Evolutionary conservation across 2,329 filamentous ascomycete genomes (phyloP).

Genomic region (Botrytis paeoniae): DNA sequence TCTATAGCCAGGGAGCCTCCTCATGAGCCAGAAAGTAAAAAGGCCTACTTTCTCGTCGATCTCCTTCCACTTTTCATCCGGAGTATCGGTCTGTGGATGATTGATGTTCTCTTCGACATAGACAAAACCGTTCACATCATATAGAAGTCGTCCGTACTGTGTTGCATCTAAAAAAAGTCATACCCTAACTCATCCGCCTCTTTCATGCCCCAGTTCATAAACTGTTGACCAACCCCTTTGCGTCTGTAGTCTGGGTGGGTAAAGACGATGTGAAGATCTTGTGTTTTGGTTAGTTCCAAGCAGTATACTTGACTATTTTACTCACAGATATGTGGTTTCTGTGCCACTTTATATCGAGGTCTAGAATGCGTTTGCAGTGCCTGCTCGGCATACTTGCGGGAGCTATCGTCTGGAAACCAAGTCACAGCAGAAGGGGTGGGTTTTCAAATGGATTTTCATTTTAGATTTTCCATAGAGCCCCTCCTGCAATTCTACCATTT

Average conservation of each 20-base stretch:
- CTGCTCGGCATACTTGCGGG: conserved; percentile 12
- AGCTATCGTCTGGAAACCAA: conserved; percentile 16
- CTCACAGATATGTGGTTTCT: conserved; percentile 20
- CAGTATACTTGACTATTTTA: neutral
- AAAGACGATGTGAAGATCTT: conserved; percentile 19
- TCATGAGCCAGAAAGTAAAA: conserved; percentile 21
- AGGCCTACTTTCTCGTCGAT: conserved; percentile 18
- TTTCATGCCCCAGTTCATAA: conserved; percentile 16
- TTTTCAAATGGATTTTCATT: conserved; percentile 15
- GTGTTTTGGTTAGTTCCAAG: neutral
- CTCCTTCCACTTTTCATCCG: conserved; percentile 20
- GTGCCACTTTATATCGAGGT: conserved; percentile 3
- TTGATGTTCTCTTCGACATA: conserved; percentile 17
- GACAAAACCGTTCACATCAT: conserved; percentile 17
- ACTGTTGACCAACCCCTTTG: conserved; percentile 8
- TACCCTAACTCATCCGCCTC: conserved; percentile 13
- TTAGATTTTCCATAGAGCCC: conserved; percentile 17
- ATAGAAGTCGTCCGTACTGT: conserved; percentile 10
- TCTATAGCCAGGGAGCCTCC: conserved; percentile 1
- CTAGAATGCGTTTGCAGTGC: conserved; percentile 10
- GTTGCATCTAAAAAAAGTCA: conserved; percentile 19
- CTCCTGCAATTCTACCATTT: conserved; percentile 15
- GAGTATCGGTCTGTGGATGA: conserved; percentile 14
- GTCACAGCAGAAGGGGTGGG: conserved; percentile 3
- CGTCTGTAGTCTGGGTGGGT: conserved; percentile 21